These are phyloP conservation scores for Craterostigma plantagineum DNA, from an alignment of 257 asterid species.

Conservation along the genomic window DNA sequence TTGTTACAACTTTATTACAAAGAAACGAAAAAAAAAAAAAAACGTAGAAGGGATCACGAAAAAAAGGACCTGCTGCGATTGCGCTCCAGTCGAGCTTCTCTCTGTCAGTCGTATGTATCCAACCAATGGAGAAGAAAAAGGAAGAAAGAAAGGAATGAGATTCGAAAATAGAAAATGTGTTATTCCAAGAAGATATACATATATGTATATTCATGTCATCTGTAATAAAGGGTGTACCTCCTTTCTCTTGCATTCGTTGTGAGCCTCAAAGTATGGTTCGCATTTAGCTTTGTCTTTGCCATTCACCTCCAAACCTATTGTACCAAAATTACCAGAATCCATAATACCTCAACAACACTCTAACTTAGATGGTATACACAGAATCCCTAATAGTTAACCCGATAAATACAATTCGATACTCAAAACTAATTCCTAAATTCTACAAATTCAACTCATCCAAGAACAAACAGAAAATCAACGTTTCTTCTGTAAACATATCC, in stretches of 20 bases:
- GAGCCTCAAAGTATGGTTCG: constrained; percentile 70
- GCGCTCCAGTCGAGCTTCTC: constrained; percentile 93
- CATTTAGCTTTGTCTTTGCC: constrained; percentile 72
- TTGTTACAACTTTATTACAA: too few species aligned
- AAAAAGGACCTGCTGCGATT: constrained; percentile 59
- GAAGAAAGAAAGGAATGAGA: background rate
- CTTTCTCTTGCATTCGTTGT: constrained; percentile 90
- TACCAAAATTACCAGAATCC: too few species aligned
- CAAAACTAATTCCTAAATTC: too few species aligned
- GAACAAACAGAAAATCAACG: too few species aligned
- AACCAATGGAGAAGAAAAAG: constrained; percentile 6
- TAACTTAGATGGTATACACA: too few species aligned
- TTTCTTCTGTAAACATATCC: too few species aligned
- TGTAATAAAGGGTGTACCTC: constrained; percentile 29
- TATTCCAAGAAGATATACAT: too few species aligned
- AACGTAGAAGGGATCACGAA: constrained; percentile 33
- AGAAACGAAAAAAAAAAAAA: background rate
- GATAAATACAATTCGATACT: too few species aligned
- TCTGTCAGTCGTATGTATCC: constrained; percentile 47
- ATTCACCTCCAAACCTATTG: constrained; percentile 69
- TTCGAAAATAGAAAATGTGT: constrained; percentile 4
- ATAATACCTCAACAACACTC: too few species aligned
- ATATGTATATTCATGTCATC: background rate
- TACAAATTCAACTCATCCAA: too few species aligned
- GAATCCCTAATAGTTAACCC: too few species aligned